Conservation (phyloP, 192 early-diverging fungal species). For the Mortierella claussenii region DNA sequence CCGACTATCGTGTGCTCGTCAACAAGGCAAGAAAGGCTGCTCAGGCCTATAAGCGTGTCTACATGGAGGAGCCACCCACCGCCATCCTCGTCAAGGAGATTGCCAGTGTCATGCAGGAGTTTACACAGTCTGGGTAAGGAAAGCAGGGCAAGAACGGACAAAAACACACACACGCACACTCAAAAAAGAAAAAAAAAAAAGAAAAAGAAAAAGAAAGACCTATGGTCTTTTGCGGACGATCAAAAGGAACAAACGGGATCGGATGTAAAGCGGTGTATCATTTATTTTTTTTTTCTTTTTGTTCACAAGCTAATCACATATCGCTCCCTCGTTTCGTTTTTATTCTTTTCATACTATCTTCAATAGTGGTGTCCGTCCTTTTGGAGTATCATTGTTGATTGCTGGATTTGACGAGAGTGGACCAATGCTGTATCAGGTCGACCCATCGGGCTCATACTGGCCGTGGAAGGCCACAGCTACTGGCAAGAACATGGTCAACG, state of each 20-base stretch:
- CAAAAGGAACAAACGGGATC: too few relatives aligned
- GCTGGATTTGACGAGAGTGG: slow-evolving; percentile 95
- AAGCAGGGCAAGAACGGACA: background rate
- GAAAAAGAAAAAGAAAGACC: background rate
- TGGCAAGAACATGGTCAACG: slow-evolving; percentile 99
- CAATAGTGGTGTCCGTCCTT: slow-evolving; percentile 96
- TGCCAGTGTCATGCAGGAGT: slow-evolving; percentile 98
- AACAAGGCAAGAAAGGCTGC: slow-evolving; percentile 96
- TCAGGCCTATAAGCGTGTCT: slow-evolving; percentile 93
- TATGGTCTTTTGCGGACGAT: too few relatives aligned
- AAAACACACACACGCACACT: background rate
- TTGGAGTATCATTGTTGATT: slow-evolving; percentile 97
- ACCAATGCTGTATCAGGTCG: slow-evolving; percentile 96
- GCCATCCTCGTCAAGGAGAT: slow-evolving; percentile 97
- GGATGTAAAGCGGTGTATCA: too few relatives aligned
- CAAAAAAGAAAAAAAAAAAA: background rate
- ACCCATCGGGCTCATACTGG: slow-evolving; percentile 98
- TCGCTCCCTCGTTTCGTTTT: too few relatives aligned
- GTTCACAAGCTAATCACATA: too few relatives aligned
- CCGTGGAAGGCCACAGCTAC: slow-evolving; percentile 99
- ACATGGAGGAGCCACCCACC: slow-evolving; percentile 95
- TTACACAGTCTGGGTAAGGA: slow-evolving; percentile 93
- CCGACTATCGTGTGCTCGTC: slow-evolving; percentile 95
- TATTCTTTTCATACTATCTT: too few relatives aligned
- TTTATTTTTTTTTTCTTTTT: too few relatives aligned